phyloP scores from a whole-genome alignment of 2,329 filamentous ascomycete genomes.

The Lasiodiplodia citricola region DNA sequence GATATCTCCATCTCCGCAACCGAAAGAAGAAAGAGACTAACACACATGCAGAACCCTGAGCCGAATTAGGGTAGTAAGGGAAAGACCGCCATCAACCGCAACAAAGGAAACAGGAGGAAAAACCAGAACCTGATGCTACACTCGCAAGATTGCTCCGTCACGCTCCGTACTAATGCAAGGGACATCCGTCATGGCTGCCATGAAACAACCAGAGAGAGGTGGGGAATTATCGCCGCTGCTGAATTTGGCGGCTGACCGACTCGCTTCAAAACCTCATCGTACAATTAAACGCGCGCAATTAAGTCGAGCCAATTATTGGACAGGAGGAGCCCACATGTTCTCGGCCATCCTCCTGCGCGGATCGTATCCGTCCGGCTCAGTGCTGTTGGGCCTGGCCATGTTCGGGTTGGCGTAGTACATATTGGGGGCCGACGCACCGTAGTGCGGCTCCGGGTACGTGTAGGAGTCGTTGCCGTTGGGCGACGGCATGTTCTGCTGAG shows the following conservation, averaged over 20 bases:
- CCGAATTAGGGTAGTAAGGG: slow-evolving; percentile 25
- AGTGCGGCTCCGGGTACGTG: slow-evolving; percentile 77
- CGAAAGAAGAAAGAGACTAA: slow-evolving; percentile 31
- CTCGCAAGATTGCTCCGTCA: slow-evolving; percentile 26
- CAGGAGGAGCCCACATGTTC: slow-evolving; percentile 50
- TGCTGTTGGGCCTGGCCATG: slow-evolving; percentile 75
- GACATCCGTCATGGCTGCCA: slow-evolving; percentile 15
- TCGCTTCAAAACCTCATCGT: slow-evolving; percentile 27
- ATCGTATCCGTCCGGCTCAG: slow-evolving; percentile 62
- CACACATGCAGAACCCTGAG: slow-evolving; percentile 28
- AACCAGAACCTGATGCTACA: slow-evolving; percentile 28
- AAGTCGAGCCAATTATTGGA: slow-evolving; percentile 40
- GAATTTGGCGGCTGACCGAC: slow-evolving; percentile 7
- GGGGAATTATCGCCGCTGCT: slow-evolving; percentile 21
- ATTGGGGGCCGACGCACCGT: slow-evolving; percentile 64
- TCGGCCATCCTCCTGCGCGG: slow-evolving; percentile 44
- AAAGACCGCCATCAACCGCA: slow-evolving; percentile 31
- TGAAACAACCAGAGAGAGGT: slow-evolving; percentile 1
- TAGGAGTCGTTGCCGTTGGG: slow-evolving; percentile 74
- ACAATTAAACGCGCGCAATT: slow-evolving; percentile 30
- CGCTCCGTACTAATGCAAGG: slow-evolving; percentile 27
- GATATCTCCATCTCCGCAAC: slow-evolving; percentile 27
- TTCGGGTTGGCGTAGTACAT: slow-evolving; percentile 74
- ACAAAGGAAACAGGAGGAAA: slow-evolving; percentile 36
- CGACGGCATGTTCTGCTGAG: slow-evolving; percentile 73